Evolutionary conservation across 2,329 filamentous ascomycete species (phyloP), one percentile per base, ranked within the genome.

Genomic region (Epichloe amarillans): DNA sequence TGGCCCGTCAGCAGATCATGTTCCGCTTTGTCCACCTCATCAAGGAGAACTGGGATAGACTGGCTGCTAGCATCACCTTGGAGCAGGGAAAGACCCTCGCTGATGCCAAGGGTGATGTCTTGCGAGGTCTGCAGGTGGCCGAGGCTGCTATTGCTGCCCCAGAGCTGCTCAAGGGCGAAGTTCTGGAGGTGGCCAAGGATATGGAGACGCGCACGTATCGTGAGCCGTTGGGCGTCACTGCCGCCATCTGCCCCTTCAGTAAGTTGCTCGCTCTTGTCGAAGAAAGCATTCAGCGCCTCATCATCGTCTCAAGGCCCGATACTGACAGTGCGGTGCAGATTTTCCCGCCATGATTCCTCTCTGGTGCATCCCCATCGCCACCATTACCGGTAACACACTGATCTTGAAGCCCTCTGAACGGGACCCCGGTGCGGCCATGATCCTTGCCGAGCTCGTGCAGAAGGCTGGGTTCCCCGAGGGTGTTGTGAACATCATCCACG

Each of bases 311-410:
- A 30, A 12, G 35, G n/a, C 23, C 10, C 37, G 15, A 26, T 11
- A 42, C 54, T 59, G 51, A 60, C 45, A 5, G 19, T 15, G 3
- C 30, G n/a, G 14, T 17, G 2, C 54, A 87, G 83, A 93, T 74
- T 93, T 93, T 71, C 87, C 87, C 42, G 87, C 87, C 60, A 94
- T 94, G 87, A 93, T 94, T 66, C 88, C 87, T 3, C 76, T 94
- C n/a, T 94, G 87, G 87, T 88, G 80, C 54, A 89, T 94, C 55
- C 88, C 87, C 39, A 86, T 93, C 59, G 87, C 87, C 45, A 87
- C 86, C 42, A 79, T 90, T 30, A 88, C 85, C 17, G 87, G 87
- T 49, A 94, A 94, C 73, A 90, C 86, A 14, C 73, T 89, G 52
- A 80, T 94, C 58, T 74, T 94, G 59, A 94, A 94, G 76, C 87